Percentiles rank a stretch among this genome's conserved stretches.
Evolutionary conservation across 2,329 filamentous ascomycete species (phyloP).

Genomic region (Aspergillus pseudoterreus): DNA sequence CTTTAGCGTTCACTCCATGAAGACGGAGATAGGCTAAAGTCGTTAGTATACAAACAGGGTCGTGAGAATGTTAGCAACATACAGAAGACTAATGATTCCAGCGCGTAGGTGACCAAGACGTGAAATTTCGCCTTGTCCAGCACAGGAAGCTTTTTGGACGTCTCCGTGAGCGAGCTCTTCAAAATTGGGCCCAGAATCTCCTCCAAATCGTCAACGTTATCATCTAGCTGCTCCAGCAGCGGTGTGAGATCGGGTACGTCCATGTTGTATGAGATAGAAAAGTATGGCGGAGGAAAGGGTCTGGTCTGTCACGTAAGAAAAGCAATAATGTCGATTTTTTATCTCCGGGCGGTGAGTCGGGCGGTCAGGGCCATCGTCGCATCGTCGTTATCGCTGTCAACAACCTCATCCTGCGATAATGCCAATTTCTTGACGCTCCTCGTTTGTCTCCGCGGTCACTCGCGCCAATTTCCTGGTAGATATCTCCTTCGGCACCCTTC

Average conservation of each 20-base stretch:
- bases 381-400: not conserved
- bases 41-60: not conserved
- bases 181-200: constrained; percentile 71
- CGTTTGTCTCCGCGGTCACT: not conserved
- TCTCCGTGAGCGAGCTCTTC: constrained; percentile 59
- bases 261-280: constrained; percentile 36
- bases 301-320: not conserved
- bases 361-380: constrained; percentile 13
- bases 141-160: constrained; percentile 76
- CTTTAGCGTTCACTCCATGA: constrained; percentile 74
- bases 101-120: constrained; percentile 79
- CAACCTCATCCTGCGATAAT: not conserved
- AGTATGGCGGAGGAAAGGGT: constrained; percentile 16
- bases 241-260: constrained; percentile 59
- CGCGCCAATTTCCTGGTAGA: not conserved
- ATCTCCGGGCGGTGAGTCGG: constrained; percentile 17
- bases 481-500: constrained; percentile 9
- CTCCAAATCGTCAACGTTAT: constrained; percentile 75
- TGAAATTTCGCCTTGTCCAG: constrained; percentile 93
- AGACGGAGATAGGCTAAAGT: constrained; percentile 68
- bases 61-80: constrained; percentile 27
- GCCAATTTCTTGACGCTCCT: not conserved
- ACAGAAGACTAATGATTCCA: constrained; percentile 90
- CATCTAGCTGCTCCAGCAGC: constrained; percentile 69
- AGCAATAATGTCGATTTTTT: constrained; percentile 16